These are phyloP conservation scores for Fusarium albosuccineum DNA, from an alignment of 2,329 filamentous ascomycete genomes.

Conservation along the genomic window DNA sequence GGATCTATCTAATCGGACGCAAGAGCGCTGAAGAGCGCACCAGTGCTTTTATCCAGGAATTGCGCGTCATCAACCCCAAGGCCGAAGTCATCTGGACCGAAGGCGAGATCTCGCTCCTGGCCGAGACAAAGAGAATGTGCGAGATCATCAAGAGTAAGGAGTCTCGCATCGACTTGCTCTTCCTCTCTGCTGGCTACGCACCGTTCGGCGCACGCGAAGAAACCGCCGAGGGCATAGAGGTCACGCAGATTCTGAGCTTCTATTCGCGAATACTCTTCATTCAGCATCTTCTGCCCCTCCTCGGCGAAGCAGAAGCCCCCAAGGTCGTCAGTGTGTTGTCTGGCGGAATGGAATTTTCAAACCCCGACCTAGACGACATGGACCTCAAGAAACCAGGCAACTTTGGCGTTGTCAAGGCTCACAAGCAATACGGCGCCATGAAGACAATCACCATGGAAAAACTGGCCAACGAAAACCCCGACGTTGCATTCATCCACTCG, in stretches of 20 bases:
- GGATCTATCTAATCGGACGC: slow-evolving; percentile 60
- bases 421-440: slow-evolving; percentile 48
- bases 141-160: slow-evolving; percentile 55
- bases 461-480: slow-evolving; percentile 38
- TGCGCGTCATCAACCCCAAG: slow-evolving; percentile 53
- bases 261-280: slow-evolving; percentile 60
- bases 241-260: slow-evolving; percentile 55
- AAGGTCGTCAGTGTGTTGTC: slow-evolving; percentile 46
- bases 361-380: slow-evolving; percentile 44
- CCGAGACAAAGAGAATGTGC: slow-evolving; percentile 56
- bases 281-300: slow-evolving; percentile 55
- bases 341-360: slow-evolving; percentile 34
- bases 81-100: slow-evolving; percentile 59
- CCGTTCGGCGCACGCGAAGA: slow-evolving; percentile 55
- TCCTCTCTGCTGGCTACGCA: slow-evolving; percentile 59
- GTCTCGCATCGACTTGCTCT: slow-evolving; percentile 57
- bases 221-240: slow-evolving; percentile 59
- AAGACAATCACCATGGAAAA: slow-evolving; percentile 43
- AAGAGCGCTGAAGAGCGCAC: slow-evolving; percentile 49
- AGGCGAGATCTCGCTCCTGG: slow-evolving; percentile 59
- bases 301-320: slow-evolving; percentile 45
- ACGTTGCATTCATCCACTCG: slow-evolving; percentile 47
- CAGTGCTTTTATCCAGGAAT: slow-evolving; percentile 52
- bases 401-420: slow-evolving; percentile 40
- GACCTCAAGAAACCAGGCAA: slow-evolving; percentile 46